Percentiles rank a stretch among this genome's conserved stretches.
These are phyloP conservation scores for Juncus effusus DNA, from an alignment of 176 grass and related monocot genomes.

Conservation along the genomic window DNA sequence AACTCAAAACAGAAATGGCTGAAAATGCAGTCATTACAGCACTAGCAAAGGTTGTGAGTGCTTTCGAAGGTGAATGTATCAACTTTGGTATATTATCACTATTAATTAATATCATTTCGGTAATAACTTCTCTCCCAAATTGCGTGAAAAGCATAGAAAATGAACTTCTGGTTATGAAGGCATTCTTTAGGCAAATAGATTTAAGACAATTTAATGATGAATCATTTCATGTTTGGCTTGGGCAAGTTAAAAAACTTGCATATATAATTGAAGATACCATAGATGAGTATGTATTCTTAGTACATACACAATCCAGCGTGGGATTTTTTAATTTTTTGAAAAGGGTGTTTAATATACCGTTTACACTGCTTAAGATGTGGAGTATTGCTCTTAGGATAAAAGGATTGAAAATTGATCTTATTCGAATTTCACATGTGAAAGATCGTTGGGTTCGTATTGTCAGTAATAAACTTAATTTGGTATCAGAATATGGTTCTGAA, in stretches of 20 bases:
- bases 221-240: conserved; percentile 27
- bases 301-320: not conserved
- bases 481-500: conserved; percentile 16
- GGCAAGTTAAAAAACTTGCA: conserved; percentile 18
- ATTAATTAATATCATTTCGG: conserved; percentile 6
- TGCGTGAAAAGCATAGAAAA: conserved; percentile 24
- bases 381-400: conserved; percentile 4
- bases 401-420: conserved; percentile 8
- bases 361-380: conserved; percentile 3
- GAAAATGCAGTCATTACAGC: conserved; percentile 27
- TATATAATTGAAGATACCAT: conserved; percentile 33
- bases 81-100: conserved; percentile 14
- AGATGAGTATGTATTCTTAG: conserved; percentile 28
- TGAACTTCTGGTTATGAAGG: conserved; percentile 34
- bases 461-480: not conserved
- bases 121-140: not conserved
- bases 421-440: conserved; percentile 7
- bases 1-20: conserved; percentile 17
- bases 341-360: conserved; percentile 17
- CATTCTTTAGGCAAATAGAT: conserved; percentile 14
- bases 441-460: conserved; percentile 14
- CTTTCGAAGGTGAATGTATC: conserved; percentile 17
- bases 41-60: conserved; percentile 24
- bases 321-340: conserved; percentile 3
- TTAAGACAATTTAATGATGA: not conserved